phyloP scores from a whole-genome alignment of 495 filamentous ascomycete species.

The Bacidia rubella region DNA sequence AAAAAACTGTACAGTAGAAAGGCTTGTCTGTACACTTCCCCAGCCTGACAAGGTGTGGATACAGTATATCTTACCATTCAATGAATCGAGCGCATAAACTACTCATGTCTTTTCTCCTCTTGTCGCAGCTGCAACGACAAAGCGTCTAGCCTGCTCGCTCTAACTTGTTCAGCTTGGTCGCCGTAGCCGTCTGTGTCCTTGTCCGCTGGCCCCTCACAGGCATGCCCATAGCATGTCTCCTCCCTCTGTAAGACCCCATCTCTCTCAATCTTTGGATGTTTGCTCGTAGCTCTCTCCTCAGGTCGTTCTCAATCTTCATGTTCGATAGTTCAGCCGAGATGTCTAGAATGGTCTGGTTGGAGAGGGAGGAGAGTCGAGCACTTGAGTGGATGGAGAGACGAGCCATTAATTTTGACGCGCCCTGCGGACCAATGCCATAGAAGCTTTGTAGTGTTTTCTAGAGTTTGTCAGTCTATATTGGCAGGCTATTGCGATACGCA shows the following conservation, averaged over 20 bases:
- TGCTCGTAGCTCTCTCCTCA: slow-evolving; percentile 58
- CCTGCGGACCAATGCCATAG: slow-evolving; percentile 72
- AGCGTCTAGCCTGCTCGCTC: slow-evolving; percentile 40
- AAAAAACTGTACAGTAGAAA: no score
- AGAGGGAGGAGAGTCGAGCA: slow-evolving; percentile 58
- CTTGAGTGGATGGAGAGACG: slow-evolving; percentile 74
- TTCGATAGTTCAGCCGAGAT: slow-evolving; percentile 73
- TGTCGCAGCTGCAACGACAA: slow-evolving; percentile 27
- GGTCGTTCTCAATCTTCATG: slow-evolving; percentile 90
- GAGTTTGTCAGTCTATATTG: slow-evolving; percentile 5
- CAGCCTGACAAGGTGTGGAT: no score
- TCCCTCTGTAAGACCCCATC: slow-evolving; percentile 81
- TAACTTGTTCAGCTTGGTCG: slow-evolving; percentile 66
- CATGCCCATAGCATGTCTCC: slow-evolving; percentile 78
- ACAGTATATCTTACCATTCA: no score
- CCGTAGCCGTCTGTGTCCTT: slow-evolving; percentile 65
- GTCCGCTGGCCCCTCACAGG: slow-evolving; percentile 83
- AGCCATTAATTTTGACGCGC: slow-evolving; percentile 63
- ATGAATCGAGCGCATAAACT: no score
- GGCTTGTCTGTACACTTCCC: no score
- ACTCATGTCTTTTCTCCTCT: no score
- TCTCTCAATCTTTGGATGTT: slow-evolving; percentile 80
- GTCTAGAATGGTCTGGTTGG: slow-evolving; percentile 57
- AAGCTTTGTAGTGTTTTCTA: slow-evolving; percentile 78
- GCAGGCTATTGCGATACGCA: slow-evolving; percentile 4